phyloP scores from a whole-genome alignment of 371 early-diverging fungal species.

The Mortierella sp. region DNA sequence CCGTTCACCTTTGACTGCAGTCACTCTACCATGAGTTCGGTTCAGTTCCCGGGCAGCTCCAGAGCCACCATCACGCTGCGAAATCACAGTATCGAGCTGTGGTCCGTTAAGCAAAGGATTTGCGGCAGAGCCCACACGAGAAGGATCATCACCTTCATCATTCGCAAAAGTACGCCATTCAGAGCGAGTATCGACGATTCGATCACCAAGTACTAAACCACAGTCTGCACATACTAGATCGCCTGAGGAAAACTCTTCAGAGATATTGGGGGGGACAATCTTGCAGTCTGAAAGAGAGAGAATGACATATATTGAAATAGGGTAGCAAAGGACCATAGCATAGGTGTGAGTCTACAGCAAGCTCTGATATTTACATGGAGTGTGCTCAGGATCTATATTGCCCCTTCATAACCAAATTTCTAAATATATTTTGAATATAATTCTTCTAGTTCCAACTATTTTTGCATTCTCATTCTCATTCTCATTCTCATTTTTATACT shows the following conservation, averaged over 20 bases:
- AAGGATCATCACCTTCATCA: slow-evolving; percentile 97
- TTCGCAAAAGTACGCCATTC: slow-evolving; percentile 99
- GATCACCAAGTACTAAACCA: slow-evolving; percentile 95
- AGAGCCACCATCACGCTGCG: slow-evolving; percentile 83
- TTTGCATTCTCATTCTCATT: neutral
- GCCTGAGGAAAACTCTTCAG: slow-evolving; percentile 95
- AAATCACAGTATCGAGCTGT: slow-evolving; percentile 94
- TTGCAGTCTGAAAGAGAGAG: slow-evolving; percentile 75
- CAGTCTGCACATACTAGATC: slow-evolving; percentile 99
- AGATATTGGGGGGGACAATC: slow-evolving; percentile 90
- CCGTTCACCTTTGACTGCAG: slow-evolving; percentile 82
- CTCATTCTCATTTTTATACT: neutral
- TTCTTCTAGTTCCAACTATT: neutral
- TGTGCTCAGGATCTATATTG: neutral
- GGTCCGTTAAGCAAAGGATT: slow-evolving; percentile 91
- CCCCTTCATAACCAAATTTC: neutral
- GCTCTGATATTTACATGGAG: too few species aligned
- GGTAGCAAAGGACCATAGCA: neutral
- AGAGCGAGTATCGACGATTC: slow-evolving; percentile 98
- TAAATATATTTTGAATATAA: neutral
- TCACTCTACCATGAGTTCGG: slow-evolving; percentile 82
- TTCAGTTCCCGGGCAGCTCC: slow-evolving; percentile 81
- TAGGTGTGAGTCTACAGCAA: slow-evolving; percentile 4
- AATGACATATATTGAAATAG: slow-evolving; percentile 10
- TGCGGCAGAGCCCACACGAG: slow-evolving; percentile 98